Evolutionary conservation across 371 early-diverging fungal genomes (phyloP), one percentile per base, ranked within the genome.

Genomic region (Mortierella sp.): DNA sequence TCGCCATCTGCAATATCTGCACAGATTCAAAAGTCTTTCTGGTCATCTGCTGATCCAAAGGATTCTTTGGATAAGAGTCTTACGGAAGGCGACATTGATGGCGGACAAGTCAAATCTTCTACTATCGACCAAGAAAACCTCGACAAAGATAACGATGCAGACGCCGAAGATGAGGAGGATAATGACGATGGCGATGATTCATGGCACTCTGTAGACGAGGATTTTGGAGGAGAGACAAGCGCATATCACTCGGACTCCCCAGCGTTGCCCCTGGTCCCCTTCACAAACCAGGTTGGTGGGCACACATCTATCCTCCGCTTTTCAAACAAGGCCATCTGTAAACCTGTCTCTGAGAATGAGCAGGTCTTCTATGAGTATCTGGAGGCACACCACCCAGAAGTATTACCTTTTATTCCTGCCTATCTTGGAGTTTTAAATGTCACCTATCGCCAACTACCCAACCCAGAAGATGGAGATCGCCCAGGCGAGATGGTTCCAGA

Each of bases 341-440:
- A 96, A 75, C 96, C 97, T 8, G 90, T 97, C 64, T 92, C 94
- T 37, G 84, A 84, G 45, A 89, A 89, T 63, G 99, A 98, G 72
- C 92, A 93, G 61, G 83, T 84, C 26, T 97, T 98, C 83, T 98
- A 98, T 84, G 98, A 97, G 70, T 87, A 89, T 60, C 84, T 98
- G 18, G 95, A 95, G 66, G 78, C 87, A 28, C 83, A 89, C 39
- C 94, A 95, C 72, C 94, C 96, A 6, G 90, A 94, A 66, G 86
- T 98, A 30, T 84, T 94, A 52, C 93, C 91, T 3, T 98, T 96
- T 79, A 92, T 95, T 20, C 94, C 97, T 9, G 93, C 93, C 45
- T 98, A 97, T 78, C 85, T 97, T 72, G 98, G 99, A 22, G 93
- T 96, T 0, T 87, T 98, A 32, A 98, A 97, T 78, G 97, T 98